A percentile compares a stretch with the other conserved stretches of the same genome.
Evolutionary conservation across 495 filamentous ascomycete species (phyloP).

Genomic region (Aspergillus sclerotiicarbonarius): DNA sequence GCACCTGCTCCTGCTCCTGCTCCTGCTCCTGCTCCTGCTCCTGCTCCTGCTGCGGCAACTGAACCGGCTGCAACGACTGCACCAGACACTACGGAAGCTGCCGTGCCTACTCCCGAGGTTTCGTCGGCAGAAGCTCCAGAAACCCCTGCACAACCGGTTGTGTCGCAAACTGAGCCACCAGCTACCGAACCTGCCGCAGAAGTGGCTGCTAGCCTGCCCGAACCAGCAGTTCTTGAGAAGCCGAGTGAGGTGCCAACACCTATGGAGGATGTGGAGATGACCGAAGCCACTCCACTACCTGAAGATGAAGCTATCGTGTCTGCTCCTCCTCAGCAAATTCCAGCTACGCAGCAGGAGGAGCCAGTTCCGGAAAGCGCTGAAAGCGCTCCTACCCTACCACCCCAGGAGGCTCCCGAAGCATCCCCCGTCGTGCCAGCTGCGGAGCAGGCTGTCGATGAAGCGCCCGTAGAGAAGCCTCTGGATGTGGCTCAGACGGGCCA

Average conservation of each 20-base stretch:
- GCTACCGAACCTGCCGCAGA: conserved; percentile 14
- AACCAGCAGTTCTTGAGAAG: conserved; percentile 10
- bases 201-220: neutral
- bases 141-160: conserved; percentile 11
- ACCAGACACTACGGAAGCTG: neutral
- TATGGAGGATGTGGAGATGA: conserved; percentile 32
- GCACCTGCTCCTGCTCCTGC: conserved; percentile 5
- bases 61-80: conserved; percentile 21
- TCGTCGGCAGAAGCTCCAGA: conserved; percentile 23
- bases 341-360: conserved; percentile 3
- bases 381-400: neutral
- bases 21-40: conserved; percentile 2
- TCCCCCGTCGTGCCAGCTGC: conserved; percentile 1
- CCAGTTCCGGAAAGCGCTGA: conserved; percentile 6
- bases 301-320: neutral
- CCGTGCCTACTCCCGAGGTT: conserved; percentile 17
- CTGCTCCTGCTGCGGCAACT: conserved; percentile 1
- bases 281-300: conserved; percentile 10
- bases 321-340: neutral
- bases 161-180: conserved; percentile 12
- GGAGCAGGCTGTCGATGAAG: conserved; percentile 9
- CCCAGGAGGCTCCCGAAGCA: conserved; percentile 8
- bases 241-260: conserved; percentile 15
- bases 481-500: conserved; percentile 9
- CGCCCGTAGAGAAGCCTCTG: neutral